Conservation (phyloP, 2,329 filamentous ascomycete genomes). For the Fusarium tuaranense region DNA sequence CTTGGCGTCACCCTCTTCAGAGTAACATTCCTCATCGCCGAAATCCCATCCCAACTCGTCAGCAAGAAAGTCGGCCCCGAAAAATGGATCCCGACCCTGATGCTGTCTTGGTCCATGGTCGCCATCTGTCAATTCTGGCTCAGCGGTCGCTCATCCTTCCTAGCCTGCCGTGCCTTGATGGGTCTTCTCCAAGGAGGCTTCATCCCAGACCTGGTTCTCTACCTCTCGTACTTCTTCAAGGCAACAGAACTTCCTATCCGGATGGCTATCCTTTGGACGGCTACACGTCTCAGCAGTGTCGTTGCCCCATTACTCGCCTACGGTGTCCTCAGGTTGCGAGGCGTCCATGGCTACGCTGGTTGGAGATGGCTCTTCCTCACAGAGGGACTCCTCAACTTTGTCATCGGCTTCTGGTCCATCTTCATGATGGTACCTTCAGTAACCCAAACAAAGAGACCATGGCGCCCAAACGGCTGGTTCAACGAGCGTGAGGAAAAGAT, state of each 20-base stretch:
- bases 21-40: slow-evolving; percentile 47
- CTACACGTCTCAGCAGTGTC: background rate
- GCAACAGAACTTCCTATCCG: background rate
- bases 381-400: background rate
- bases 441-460: background rate
- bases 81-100: slow-evolving; percentile 70
- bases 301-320: background rate
- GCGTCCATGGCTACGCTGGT: background rate
- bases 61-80: slow-evolving; percentile 69
- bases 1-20: slow-evolving; percentile 39
- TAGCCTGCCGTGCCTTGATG: slow-evolving; percentile 1
- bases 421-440: background rate
- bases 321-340: background rate
- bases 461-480: background rate
- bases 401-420: background rate
- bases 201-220: slow-evolving; percentile 59
- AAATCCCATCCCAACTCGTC: slow-evolving; percentile 70
- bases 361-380: background rate
- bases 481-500: slow-evolving; percentile 58
- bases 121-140: slow-evolving; percentile 27
- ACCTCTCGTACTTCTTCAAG: slow-evolving; percentile 73
- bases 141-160: slow-evolving; percentile 50
- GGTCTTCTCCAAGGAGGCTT: slow-evolving; percentile 24
- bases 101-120: slow-evolving; percentile 49
- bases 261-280: background rate